A percentile compares a stretch with the other conserved stretches of the same genome.
These are phyloP conservation scores for Fusarium poae DNA, from an alignment of 2,329 filamentous ascomycete species.

Conservation along the genomic window DNA sequence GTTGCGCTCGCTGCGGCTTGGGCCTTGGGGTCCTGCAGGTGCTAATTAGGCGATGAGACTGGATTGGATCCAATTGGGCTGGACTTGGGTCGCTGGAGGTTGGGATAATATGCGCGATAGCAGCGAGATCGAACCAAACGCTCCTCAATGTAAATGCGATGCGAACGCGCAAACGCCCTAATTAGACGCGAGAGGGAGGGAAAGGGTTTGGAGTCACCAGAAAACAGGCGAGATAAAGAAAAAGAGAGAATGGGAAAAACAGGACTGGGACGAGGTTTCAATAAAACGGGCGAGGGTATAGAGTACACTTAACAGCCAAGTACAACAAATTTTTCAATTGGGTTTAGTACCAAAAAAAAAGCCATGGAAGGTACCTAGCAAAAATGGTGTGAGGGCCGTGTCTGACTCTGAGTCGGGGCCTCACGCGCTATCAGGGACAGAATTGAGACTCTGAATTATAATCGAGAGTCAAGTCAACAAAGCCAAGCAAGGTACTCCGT, in stretches of 20 bases:
- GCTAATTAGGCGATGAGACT: constrained; percentile 41
- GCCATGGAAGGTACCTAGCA: constrained; percentile 12
- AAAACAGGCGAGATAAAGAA: constrained; percentile 37
- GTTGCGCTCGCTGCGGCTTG: constrained; percentile 11
- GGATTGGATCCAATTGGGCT: constrained; percentile 33
- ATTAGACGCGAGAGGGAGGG: constrained; percentile 22
- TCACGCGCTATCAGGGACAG: constrained; percentile 38
- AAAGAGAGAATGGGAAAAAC: constrained; percentile 27
- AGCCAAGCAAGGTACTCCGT: constrained; percentile 22
- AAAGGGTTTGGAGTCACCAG: constrained; percentile 29
- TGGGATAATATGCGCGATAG: constrained; percentile 23
- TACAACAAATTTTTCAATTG: constrained; percentile 15
- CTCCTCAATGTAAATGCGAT: constrained; percentile 22
- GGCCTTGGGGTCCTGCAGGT: constrained; percentile 41
- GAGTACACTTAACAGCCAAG: constrained; percentile 27
- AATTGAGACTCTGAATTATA: constrained; percentile 3
- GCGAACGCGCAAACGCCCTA: constrained; percentile 32
- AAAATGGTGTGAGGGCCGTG: constrained; percentile 45
- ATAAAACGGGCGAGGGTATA: constrained; percentile 35
- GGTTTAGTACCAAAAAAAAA: constrained; percentile 16
- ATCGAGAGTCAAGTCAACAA: constrained; percentile 19
- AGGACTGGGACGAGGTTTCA: constrained; percentile 28
- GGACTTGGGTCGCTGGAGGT: constrained; percentile 15
- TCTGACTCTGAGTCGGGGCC: constrained; percentile 48
- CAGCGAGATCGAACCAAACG: constrained; percentile 24